Evolutionary conservation across 116 monocot genomes (phyloP), one percentile per base, ranked within the genome.

Genomic region (Cymodocea nodosa): DNA sequence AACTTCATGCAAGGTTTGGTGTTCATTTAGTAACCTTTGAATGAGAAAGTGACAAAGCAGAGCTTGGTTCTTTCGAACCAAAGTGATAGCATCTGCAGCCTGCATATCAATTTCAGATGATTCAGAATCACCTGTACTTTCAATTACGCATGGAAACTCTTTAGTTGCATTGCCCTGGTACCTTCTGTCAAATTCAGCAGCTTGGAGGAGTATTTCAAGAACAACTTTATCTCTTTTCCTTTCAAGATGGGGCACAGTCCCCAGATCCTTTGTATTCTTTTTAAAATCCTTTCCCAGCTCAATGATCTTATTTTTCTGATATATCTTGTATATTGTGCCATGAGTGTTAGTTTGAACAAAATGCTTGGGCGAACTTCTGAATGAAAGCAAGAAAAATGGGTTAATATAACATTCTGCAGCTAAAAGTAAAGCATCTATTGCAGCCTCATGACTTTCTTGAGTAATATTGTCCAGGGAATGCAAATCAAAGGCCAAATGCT

Each of bases 401-500:
- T 98, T 98, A 64, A 91, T 69, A 69, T 82, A 86, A 59, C 97
- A 98, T 79, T 98, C 97, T 51, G 97, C 88, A 70, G 97, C 88
- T 67, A 98, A 84, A 13, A 98, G 82, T 24, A 98, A 79, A 56
- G 97, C 86, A 78, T 98, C 92, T 52, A 98, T 84, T 66, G 86
- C 97, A 70, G 92, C 85, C 72, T 78, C 74, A 79, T 91, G 83
- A 30, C 84, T 72, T 70, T 98, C 97, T 15, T 58, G 64, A 68
- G 83, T 76, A 23, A 78, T 65, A 30, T 91, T 79, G 62, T 56
- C 39, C 64, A 79, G 79, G 0, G 85, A 85, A 65, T 78, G 80
- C 68, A 98, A 70, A 78, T 92, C 84, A 11, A 78, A 15, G 16
- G 92, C 88, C 66, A 98, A 67, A 10, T 59, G 77, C 53, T 75